Percentiles rank a stretch among this genome's conserved stretches.
Conservation (phyloP, 306 rosid species). For the Neltuma alba region DNA sequence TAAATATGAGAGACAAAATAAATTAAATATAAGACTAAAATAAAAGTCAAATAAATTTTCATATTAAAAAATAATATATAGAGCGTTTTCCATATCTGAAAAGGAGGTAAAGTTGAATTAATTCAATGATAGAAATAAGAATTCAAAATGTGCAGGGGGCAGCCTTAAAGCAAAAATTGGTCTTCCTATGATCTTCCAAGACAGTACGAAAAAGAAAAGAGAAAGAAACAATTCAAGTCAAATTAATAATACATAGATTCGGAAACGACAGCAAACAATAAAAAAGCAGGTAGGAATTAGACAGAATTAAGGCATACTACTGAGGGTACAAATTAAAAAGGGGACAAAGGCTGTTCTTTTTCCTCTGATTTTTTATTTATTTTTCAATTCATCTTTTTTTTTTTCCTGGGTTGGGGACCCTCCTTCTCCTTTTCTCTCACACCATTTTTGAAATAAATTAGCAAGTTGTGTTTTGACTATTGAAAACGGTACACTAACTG, state of each 20-base stretch:
- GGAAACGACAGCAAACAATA: background rate
- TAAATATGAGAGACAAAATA: no score
- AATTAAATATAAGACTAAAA: no score
- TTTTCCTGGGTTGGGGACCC: background rate
- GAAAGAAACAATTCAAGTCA: background rate
- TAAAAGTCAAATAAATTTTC: no score
- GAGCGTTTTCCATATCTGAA: background rate
- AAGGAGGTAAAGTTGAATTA: background rate
- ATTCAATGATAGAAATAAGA: background rate
- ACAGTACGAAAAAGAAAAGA: background rate
- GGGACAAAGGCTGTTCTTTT: background rate
- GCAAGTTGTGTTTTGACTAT: background rate
- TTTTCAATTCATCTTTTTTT: background rate
- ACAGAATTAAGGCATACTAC: background rate
- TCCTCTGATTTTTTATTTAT: background rate
- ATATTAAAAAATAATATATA: background rate
- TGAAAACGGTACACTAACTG: background rate
- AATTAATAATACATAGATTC: background rate
- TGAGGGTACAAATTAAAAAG: background rate
- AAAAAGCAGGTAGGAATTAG: background rate
- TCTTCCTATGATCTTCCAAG: background rate
- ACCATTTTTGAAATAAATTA: background rate
- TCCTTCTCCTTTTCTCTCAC: background rate
- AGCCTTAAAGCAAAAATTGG: background rate
- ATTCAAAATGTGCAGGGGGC: background rate